These are phyloP conservation scores for Saccharomycopsis amapae DNA, from an alignment of 805 yeast species.

Conservation along the genomic window DNA sequence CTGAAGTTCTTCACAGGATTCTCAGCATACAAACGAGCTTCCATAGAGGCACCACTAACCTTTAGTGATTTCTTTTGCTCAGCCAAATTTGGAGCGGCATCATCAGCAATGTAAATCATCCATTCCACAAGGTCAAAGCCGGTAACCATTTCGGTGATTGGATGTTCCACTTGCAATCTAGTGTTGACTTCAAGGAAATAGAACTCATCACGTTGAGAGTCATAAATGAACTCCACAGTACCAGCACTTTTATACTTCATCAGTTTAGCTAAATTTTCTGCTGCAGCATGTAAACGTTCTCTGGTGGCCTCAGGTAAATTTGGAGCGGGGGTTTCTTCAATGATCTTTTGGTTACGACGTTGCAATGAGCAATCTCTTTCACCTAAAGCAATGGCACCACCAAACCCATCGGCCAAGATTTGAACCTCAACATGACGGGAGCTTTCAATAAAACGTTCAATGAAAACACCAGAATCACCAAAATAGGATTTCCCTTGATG, in stretches of 20 bases:
- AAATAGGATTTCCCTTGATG: conserved; percentile 92
- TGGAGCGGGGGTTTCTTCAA: conserved; percentile 98
- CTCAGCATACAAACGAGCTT: conserved; percentile 93
- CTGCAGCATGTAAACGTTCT: conserved; percentile 66
- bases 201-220: conserved; percentile 77
- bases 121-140: conserved; percentile 94
- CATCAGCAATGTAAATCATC: conserved; percentile 93
- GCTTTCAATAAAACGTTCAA: conserved; percentile 90
- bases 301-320: conserved; percentile 79
- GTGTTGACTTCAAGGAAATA: conserved; percentile 96
- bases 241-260: conserved; percentile 96
- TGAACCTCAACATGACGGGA: conserved; percentile 97
- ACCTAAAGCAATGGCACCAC: conserved; percentile 88
- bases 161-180: conserved; percentile 95
- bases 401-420: conserved; percentile 92
- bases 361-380: conserved; percentile 98
- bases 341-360: conserved; percentile 92
- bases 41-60: conserved; percentile 87
- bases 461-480: conserved; percentile 92
- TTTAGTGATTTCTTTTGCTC: conserved; percentile 38
- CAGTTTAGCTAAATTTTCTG: conserved; percentile 72
- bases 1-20: conserved; percentile 91
- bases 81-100: conserved; percentile 71
- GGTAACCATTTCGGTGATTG: conserved; percentile 91
- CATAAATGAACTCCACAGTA: conserved; percentile 93